Base-by-base conservation (phyloP, 306 rosid species). In the Lathyrus oleraceus region DNA sequence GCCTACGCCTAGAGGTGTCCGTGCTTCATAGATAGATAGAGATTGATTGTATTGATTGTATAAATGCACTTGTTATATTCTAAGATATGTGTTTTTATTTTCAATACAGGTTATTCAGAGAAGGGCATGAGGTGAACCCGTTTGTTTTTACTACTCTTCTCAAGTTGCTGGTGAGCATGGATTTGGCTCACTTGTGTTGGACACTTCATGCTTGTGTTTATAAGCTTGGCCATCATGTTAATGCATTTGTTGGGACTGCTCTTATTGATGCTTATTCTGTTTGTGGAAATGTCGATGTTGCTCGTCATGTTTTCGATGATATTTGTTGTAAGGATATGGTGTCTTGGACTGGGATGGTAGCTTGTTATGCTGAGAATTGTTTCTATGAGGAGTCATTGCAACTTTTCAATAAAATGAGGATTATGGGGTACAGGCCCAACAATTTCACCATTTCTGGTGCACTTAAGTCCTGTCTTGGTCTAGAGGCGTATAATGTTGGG, bases 231-330 rank as follows among this genome's bases (percentile, higher is more conserved):
- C 39, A 57, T 57, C 20, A 57, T 7, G 39, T 7, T 8, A 17
- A 57, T 7, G 40, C 62, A 6, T 57, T 57, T 57, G 62, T 57
- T 27, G 62, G 62, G 12, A 57, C 62, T 57, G 62, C 62, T 5
- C 62, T 57, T 27, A 57, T 57, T 57, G 62, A 57, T 57, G 62
- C 62, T 57, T 57, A 57, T 27, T 57, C 62, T 57, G 62, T 57
- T 57, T 27, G 62, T 57, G 39, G 62, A 14, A 57, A 57, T 57
- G 62, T 57, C 1, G 20, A 57, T 27, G 11, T 57, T 27, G 62
- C 62, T 13, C 62, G 39, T 38, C 62, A 57, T 20, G 62, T 27
- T 57, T 57, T 57, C 8, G 40, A 57, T 1, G 62, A 57, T 10
- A 57, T 57, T 57, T 57, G 40, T 57, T 57, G 19, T 5, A 57